Evolutionary conservation across 352 stramenopile genomes (phyloP), one percentile per base, ranked within the genome.

Genomic region (Globisporangium cystogenes): DNA sequence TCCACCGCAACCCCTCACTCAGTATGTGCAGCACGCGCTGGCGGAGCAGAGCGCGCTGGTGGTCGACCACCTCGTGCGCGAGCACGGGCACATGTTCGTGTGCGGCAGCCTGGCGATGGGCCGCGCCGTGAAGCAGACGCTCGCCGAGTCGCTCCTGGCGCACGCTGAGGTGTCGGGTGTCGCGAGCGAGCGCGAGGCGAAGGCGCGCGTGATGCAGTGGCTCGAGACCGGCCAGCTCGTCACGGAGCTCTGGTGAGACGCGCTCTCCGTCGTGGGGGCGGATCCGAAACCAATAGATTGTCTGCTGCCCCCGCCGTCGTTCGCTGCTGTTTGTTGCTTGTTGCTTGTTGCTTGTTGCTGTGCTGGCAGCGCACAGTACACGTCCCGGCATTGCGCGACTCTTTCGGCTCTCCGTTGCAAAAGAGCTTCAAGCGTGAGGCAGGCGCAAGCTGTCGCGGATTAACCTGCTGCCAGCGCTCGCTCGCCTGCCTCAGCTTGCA

Each of bases 101-200:
- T 94, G 84, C 26, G 84, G 84, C n/a, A 89, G 82, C 49, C 62
- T 86, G 29, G 70, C 65, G 21, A 91, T 94, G 81, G 82, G 84
- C 7, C 76, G 78, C 20, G 78, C 78, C 12, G 79, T 87, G 51
- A 92, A 90, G 70, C 73, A 72, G 10, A 68, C 70, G 15, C 75
- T 94, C 24, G 65, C 72, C 2, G 8, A 60, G 7, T 76, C 76
- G 43, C 60, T 92, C 33, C 48, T 70, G 20, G 52, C 60, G 43
- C 80, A 88, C 57, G 58, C 60, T 0, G 52, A 69, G n/a, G 58
- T 64, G 48, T 78, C 56, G 23, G 42, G 58, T 42, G 45, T 71
- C 27, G n/a, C 48, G 29, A 69, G 50, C 11, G 65, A 81, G 55
- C 50, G 63, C 45, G 67, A 61, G 11, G 76, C 72, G 33, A 73